Evolutionary conservation across 2,329 filamentous ascomycete species (phyloP).

Genomic region (Aspergillus quadricinctus): DNA sequence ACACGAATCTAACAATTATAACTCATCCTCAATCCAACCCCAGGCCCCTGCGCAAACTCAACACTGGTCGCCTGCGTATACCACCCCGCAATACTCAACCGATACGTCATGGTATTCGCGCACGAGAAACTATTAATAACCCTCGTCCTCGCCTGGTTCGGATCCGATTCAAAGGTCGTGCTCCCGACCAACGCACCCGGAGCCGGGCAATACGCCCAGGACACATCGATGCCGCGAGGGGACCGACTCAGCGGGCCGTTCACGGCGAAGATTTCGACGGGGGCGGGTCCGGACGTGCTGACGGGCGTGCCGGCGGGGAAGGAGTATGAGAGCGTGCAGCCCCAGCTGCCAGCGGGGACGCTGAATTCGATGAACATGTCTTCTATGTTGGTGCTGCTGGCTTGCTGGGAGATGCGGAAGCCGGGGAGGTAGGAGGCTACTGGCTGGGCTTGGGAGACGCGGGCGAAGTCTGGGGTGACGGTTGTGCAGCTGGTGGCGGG

Average conservation of each 20-base stretch:
- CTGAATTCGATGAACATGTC: constrained; percentile 10
- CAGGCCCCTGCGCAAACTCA: constrained; percentile 1
- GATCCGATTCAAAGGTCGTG: not conserved
- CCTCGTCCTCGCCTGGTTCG: not conserved
- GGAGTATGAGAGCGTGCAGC: constrained; percentile 6
- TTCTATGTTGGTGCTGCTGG: constrained; percentile 1
- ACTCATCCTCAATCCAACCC: constrained; percentile 4
- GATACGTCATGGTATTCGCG: constrained; percentile 2
- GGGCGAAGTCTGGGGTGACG: constrained; percentile 1
- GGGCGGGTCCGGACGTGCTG: not conserved
- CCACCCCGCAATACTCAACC: constrained; percentile 6
- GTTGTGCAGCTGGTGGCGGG: constrained; percentile 6
- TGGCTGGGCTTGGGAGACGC: constrained; percentile 6
- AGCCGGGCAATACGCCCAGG: constrained; percentile 5
- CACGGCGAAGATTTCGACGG: constrained; percentile 6
- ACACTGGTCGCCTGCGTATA: constrained; percentile 1
- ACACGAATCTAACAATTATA: constrained; percentile 2
- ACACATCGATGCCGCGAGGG: constrained; percentile 5
- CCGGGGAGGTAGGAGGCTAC: constrained; percentile 3
- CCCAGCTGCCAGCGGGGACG: constrained; percentile 5
- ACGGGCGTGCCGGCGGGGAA: constrained; percentile 3
- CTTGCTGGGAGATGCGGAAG: constrained; percentile 6
- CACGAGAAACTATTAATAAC: constrained; percentile 9
- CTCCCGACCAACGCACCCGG: constrained; percentile 3
- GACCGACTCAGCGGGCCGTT: constrained; percentile 5